These are phyloP conservation scores for Coemansia sp. DNA, from an alignment of 192 early-diverging fungal species.

Conservation along the genomic window DNA sequence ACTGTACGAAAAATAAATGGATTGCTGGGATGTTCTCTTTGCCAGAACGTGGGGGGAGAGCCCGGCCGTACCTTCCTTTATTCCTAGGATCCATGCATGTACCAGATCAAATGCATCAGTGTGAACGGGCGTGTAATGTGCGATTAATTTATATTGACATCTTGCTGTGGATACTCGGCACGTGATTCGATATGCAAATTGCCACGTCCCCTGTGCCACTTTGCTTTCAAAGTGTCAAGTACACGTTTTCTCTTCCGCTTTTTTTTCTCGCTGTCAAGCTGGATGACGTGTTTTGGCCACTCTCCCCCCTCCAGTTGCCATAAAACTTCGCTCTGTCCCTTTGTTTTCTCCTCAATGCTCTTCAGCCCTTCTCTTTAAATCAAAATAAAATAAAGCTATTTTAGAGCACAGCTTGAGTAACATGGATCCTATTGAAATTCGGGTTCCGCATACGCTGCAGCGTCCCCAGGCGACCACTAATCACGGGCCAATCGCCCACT, in stretches of 20 bases:
- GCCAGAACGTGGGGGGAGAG: too few species aligned
- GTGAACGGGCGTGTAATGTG: neutral
- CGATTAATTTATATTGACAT: too few species aligned
- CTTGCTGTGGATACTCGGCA: neutral
- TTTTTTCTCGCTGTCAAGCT: neutral
- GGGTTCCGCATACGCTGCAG: slow-evolving; percentile 37
- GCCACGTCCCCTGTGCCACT: neutral
- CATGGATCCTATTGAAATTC: slow-evolving; percentile 37
- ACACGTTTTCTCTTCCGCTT: too few species aligned
- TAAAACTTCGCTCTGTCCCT: neutral
- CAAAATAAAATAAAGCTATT: neutral
- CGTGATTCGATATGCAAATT: neutral
- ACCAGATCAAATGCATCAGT: neutral
- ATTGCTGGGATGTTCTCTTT: too few species aligned
- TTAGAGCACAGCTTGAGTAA: neutral
- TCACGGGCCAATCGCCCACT: slow-evolving; percentile 58
- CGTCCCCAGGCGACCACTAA: slow-evolving; percentile 39
- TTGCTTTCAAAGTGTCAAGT: neutral
- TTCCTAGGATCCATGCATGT: neutral
- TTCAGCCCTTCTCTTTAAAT: neutral
- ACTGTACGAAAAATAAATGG: too few species aligned
- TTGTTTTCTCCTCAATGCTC: neutral
- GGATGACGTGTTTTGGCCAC: neutral
- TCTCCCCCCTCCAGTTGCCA: neutral
- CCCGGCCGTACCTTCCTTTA: too few species aligned